phyloP scores from a whole-genome alignment of 345 rosid species.

The Eucalyptus sideroxylon region DNA sequence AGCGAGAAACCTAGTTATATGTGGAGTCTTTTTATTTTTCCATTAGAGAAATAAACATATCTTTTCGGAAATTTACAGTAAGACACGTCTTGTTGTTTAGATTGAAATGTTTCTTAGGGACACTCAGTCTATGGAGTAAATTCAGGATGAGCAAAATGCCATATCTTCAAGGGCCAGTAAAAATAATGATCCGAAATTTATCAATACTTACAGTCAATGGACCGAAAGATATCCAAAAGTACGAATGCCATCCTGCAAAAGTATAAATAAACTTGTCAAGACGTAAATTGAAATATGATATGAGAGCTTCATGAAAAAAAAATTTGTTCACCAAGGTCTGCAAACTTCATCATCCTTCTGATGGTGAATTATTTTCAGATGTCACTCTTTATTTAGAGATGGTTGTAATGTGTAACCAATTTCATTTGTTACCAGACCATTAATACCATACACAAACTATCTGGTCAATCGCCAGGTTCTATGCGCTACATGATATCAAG shows the following conservation, averaged over 20 bases:
- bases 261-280: neutral
- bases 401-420: neutral
- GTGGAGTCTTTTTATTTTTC: neutral
- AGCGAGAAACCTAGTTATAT: neutral
- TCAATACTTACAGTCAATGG: slow-evolving; percentile 50
- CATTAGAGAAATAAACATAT: neutral
- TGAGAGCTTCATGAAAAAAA: no score
- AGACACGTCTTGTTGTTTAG: neutral
- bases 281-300: neutral
- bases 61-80: no score
- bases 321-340: fast-evolving
- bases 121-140: no score
- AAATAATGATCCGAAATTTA: neutral
- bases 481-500: no score
- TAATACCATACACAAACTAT: no score
- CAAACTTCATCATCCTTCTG: no score
- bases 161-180: neutral
- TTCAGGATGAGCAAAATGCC: neutral
- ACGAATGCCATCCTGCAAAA: slow-evolving; percentile 61
- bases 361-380: no score
- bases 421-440: no score
- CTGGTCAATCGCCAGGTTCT: no score
- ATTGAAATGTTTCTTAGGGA: neutral
- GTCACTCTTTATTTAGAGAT: no score
- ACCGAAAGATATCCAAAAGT: slow-evolving; percentile 63